Evolutionary conservation across 1,284 basidiomycete genomes (phyloP).

Genomic region (Fomitiporia mediterranea): DNA sequence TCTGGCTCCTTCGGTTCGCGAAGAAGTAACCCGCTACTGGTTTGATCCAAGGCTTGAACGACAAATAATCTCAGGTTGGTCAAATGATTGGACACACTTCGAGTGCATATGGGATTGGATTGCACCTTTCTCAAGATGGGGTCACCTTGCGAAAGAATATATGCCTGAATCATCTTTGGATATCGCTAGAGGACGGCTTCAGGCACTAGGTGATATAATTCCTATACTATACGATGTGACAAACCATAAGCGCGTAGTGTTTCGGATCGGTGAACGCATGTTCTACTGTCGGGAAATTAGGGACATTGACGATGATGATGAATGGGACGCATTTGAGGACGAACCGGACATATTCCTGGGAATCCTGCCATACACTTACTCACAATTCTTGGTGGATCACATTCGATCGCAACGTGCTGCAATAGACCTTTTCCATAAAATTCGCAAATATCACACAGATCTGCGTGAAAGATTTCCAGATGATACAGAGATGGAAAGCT

Average conservation of each 20-base stretch:
- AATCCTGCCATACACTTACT: not conserved
- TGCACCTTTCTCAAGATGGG: constrained; percentile 4
- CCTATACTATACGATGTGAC: not conserved
- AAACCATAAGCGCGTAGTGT: constrained; percentile 3
- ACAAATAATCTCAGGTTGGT: constrained; percentile 1
- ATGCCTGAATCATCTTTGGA: not conserved
- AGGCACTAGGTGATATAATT: constrained; percentile 2
- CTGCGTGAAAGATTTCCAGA: too few species aligned
- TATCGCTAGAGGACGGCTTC: not conserved
- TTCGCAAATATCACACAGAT: too few species aligned
- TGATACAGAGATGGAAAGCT: too few species aligned
- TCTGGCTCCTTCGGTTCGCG: too few species aligned
- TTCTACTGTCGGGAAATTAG: not conserved
- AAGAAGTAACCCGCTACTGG: not conserved
- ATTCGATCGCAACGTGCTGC: too few species aligned
- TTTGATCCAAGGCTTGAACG: not conserved
- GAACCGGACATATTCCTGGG: not conserved
- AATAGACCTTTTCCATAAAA: too few species aligned
- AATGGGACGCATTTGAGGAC: not conserved
- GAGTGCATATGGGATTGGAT: constrained; percentile 4
- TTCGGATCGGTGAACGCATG: constrained; percentile 8
- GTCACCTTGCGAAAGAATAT: too few species aligned
- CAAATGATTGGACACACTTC: constrained; percentile 9
- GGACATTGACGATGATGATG: not conserved
- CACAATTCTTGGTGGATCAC: not conserved